phyloP scores from a whole-genome alignment of 495 filamentous ascomycete species.

The Aspergillus leporis region DNA sequence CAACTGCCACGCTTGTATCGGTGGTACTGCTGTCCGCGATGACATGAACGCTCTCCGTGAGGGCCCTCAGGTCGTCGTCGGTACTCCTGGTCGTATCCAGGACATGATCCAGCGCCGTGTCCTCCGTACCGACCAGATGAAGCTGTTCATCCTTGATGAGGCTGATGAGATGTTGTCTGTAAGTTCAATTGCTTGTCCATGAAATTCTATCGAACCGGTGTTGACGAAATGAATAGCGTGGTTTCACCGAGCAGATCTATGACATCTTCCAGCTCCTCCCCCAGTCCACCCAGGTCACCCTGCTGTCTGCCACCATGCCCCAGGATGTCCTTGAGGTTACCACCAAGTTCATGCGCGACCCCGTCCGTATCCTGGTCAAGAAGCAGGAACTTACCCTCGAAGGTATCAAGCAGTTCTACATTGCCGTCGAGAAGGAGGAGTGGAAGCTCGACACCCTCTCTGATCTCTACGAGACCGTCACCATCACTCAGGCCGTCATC shows the following conservation, averaged over 20 bases:
- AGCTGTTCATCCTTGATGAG: slow-evolving; percentile 99
- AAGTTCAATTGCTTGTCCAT: slow-evolving; percentile 35
- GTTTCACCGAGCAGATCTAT: slow-evolving; percentile 99
- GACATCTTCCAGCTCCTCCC: slow-evolving; percentile 98
- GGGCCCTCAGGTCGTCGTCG: slow-evolving; percentile 93
- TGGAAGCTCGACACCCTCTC: slow-evolving; percentile 99
- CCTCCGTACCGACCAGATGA: slow-evolving; percentile 92
- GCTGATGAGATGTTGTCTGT: slow-evolving; percentile 98
- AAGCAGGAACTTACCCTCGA: slow-evolving; percentile 98
- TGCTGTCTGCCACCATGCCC: slow-evolving; percentile 96
- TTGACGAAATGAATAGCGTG: slow-evolving; percentile 57
- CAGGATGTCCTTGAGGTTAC: slow-evolving; percentile 99
- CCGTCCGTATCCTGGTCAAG: slow-evolving; percentile 98
- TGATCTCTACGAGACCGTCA: slow-evolving; percentile 98
- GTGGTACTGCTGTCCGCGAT: slow-evolving; percentile 95
- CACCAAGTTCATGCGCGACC: slow-evolving; percentile 99
- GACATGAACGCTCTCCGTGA: slow-evolving; percentile 96
- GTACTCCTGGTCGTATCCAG: slow-evolving; percentile 94
- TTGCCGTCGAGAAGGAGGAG: slow-evolving; percentile 99
- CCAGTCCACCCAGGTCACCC: slow-evolving; percentile 95
- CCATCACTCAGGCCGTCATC: slow-evolving; percentile 98
- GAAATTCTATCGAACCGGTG: neutral
- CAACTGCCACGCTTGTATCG: slow-evolving; percentile 98
- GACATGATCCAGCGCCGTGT: slow-evolving; percentile 99
- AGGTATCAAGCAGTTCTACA: slow-evolving; percentile 99